Base-by-base conservation (phyloP, 306 rosid genomes). In the Nissolia schottii region DNA sequence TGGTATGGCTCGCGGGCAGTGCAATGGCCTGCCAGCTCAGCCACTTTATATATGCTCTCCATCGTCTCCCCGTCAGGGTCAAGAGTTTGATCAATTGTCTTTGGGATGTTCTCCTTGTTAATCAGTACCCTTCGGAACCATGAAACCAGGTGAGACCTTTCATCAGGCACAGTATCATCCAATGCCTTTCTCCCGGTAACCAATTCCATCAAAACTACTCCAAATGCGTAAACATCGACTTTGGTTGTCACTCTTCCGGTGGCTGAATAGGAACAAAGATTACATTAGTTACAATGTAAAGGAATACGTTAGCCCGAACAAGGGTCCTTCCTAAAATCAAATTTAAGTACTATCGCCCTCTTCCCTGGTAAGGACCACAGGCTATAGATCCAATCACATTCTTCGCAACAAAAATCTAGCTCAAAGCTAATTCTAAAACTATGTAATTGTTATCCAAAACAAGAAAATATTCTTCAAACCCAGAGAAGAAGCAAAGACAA, bases 171-270 rank as follows among this genome's bases (percentile, higher is more conserved):
- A 15, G 80, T 82, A 70, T 91, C 96, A 37, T 91, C 97, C 62
- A 91, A 75, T 4, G 97, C 96, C 76, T 43, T 91, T 70, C 97
- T 83, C 18, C 97, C 97, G 0, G 88, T 89, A 34, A 91, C 74
- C 50, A 91, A 64, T 67, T 91, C 97, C 97, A 91, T 91, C 76
- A 91, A 75, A 60, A 91, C 96, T 64, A 91, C 97, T 50, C 97
- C 97, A 49, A 88, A 91, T 24, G 97, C 97, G 14, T 88, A 91
- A 2, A 91, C 97, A 49, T 91, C 97, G 13, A 91, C 97, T 82
- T 91, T 88, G 13, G 96, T 91, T 2, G 97, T 91, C 51, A 91
- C 97, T 82, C 97, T 88, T 63, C 97, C 97, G 0, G 97, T 91
- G 23, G 97, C 97, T 91, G 83, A 45, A 46, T 19, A 74, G 49